Conservation (phyloP, 495 filamentous ascomycete genomes). For the Extremus antarcticus region DNA sequence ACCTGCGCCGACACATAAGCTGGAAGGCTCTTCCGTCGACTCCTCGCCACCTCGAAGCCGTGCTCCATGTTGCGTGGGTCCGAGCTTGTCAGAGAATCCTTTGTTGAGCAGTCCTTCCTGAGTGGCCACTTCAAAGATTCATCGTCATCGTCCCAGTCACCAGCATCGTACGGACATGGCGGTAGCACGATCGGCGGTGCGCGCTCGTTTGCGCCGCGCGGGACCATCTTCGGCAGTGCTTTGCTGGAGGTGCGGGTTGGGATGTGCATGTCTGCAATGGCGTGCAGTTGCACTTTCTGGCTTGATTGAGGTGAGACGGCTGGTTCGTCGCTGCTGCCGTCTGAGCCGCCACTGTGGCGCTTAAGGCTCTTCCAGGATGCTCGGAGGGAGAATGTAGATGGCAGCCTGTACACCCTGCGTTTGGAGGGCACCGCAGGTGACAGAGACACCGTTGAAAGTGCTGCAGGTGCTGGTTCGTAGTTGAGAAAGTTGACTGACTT, state of each 20-base stretch:
- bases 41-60: background rate
- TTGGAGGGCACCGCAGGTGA: conserved; percentile 4
- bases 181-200: conserved; percentile 14
- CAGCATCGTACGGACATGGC: conserved; percentile 13
- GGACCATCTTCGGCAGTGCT: conserved; percentile 10
- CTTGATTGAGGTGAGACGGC: background rate
- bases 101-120: background rate
- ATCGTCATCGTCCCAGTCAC: background rate
- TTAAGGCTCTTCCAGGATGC: conserved; percentile 4
- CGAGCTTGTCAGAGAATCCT: too few species aligned
- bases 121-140: background rate
- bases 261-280: background rate
- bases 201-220: conserved; percentile 18
- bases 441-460: background rate
- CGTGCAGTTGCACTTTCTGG: background rate
- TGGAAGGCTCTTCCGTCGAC: conserved; percentile 7
- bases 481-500: conserved; percentile 6
- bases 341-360: background rate
- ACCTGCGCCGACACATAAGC: conserved; percentile 8
- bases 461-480: conserved; percentile 3
- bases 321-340: background rate
- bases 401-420: conserved; percentile 12
- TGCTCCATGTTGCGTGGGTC: too few species aligned
- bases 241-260: background rate
- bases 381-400: conserved; percentile 4